Base-by-base conservation (phyloP, 179 eudicot species). In the Actinidia arguta region DNA sequence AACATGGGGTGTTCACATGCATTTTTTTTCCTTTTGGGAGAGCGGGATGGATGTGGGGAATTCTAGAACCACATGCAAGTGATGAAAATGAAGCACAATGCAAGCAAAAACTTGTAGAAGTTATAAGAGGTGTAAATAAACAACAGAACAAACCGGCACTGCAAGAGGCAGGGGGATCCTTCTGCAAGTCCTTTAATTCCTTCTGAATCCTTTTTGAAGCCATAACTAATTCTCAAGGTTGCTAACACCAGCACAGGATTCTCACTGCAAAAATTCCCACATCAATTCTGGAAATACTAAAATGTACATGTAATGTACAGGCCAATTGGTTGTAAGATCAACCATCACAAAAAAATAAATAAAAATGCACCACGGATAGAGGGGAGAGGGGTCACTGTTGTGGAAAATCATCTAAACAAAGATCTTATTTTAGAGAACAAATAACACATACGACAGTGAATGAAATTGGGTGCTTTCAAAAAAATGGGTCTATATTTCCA, bases 91-190 rank as follows among this genome's bases (percentile, higher is more conserved):
- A n/a, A n/a, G n/a, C n/a, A n/a, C n/a, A n/a, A n/a, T 61, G 31
- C 66, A 22, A 61, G 11, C 67, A 62, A 24, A 8, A 62, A 6
- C 20, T 12, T 8, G 16, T 62, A 62, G 67, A 62, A 62, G 36
- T 8, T n/a, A n/a, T 8, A 62, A 62, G 24, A 1, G 31, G 3
- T 27, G 17, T 31, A 18, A 66, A 13, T 5, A 20, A 13, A 2
- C 16, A 74, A 27, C 8, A 5, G 51, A 52, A 67, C 84, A 66
- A 14, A 84, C 86, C 87, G 62, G 83, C 85, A 69, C 82, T 82
- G 81, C 82, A 85, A 42, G 85, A 82, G 31, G 76, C 83, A 74
- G 88, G 88, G 50, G 88, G 88, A 46, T 85, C 88, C 73, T 79
- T 82, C 77, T 84, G 83, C 81, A 84, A 50, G 80, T 84, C 86